Evolutionary conservation across 2,329 filamentous ascomycete genomes (phyloP).

Genomic region (Aureobasidium sp.): DNA sequence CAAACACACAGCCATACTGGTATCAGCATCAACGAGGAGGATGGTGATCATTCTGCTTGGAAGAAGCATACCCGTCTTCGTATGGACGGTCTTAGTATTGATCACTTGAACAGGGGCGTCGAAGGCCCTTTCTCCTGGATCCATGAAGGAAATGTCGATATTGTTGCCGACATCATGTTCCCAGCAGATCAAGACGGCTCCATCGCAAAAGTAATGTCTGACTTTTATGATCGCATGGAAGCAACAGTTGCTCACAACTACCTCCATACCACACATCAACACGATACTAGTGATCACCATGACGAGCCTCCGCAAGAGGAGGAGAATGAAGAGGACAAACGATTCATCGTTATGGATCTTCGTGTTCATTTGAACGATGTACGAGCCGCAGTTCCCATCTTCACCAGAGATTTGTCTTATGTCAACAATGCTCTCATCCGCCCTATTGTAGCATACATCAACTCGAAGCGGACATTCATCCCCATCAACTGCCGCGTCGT

Average conservation of each 20-base stretch:
- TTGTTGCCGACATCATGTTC: constrained; percentile 92
- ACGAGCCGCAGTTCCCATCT: constrained; percentile 84
- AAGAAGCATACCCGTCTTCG: constrained; percentile 92
- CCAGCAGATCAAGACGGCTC: constrained; percentile 82
- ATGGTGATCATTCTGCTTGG: constrained; percentile 66
- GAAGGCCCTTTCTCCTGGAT: constrained; percentile 97
- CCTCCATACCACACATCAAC: constrained; percentile 26
- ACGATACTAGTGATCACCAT: constrained; percentile 23
- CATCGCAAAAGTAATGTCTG: constrained; percentile 88
- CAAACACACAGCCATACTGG: constrained; percentile 77
- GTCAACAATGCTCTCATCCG: constrained; percentile 92
- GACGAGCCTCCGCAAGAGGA: constrained; percentile 19
- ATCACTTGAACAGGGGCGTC: constrained; percentile 89
- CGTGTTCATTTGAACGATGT: constrained; percentile 94
- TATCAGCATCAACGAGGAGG: constrained; percentile 48
- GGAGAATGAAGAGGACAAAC: constrained; percentile 50
- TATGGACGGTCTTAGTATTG: constrained; percentile 89
- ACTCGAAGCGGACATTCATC: constrained; percentile 89
- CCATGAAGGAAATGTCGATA: constrained; percentile 92
- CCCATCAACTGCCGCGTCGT: constrained; percentile 92
- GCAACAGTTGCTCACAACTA: constrained; percentile 79
- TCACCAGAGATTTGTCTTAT: constrained; percentile 86
- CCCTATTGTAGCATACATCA: constrained; percentile 97
- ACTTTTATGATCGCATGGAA: constrained; percentile 94
- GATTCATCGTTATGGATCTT: constrained; percentile 88